A percentile compares a stretch with the other conserved stretches of the same genome.
Conservation (phyloP, 2,329 filamentous ascomycete genomes). For the Sporothrix luriei region DNA sequence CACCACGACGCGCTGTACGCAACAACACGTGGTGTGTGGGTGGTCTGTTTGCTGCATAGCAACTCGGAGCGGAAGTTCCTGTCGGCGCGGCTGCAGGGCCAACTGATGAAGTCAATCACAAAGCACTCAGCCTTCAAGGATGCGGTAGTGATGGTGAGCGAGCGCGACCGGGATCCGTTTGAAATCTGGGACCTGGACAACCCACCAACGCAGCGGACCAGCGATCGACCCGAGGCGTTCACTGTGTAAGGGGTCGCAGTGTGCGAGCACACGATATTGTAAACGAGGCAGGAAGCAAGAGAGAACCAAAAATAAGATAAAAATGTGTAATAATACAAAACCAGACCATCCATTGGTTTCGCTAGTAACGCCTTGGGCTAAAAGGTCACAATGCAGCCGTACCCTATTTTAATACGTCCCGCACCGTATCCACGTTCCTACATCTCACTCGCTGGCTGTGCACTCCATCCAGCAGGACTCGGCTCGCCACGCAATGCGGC, state of each 20-base stretch:
- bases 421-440: background rate
- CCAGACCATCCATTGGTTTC: background rate
- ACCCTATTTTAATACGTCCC: background rate
- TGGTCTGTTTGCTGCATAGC: conserved; percentile 86
- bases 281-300: background rate
- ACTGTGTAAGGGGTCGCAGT: background rate
- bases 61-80: conserved; percentile 90
- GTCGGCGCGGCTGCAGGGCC: conserved; percentile 66
- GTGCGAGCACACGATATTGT: no score
- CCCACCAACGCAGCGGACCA: background rate
- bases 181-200: conserved; percentile 63
- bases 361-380: conserved; percentile 13
- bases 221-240: conserved; percentile 11
- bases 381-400: background rate
- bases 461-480: conserved; percentile 13
- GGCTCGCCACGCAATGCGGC: conserved; percentile 47
- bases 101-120: conserved; percentile 64
- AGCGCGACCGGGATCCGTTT: conserved; percentile 84
- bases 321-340: background rate
- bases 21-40: conserved; percentile 78
- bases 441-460: background rate
- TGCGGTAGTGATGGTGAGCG: conserved; percentile 72
- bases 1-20: conserved; percentile 90
- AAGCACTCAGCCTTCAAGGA: conserved; percentile 40
- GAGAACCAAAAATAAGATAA: background rate